A percentile compares a stretch with the other conserved stretches of the same genome.
These are phyloP conservation scores for Fraxinus latifolia DNA, from an alignment of 305 asterid genomes.

Conservation along the genomic window DNA sequence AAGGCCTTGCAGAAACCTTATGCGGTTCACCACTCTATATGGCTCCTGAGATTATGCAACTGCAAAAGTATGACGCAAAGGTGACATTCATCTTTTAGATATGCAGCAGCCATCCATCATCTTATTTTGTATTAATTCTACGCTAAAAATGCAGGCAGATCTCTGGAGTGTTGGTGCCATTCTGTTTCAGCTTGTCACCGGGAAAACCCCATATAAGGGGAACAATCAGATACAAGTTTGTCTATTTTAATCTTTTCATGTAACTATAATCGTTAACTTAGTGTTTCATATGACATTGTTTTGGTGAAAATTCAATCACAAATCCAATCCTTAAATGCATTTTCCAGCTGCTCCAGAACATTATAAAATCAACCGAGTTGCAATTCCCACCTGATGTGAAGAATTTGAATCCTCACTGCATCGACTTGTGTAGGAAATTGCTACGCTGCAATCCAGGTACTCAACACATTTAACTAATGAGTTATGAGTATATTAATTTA, in stretches of 20 bases:
- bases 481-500: not conserved
- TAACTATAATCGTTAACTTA: not conserved
- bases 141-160: constrained; percentile 73
- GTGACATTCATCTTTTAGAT: constrained; percentile 38
- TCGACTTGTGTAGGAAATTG: constrained; percentile 79
- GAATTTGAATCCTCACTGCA: constrained; percentile 60
- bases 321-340: constrained; percentile 18
- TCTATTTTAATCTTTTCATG: not conserved
- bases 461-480: not conserved
- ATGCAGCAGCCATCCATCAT: constrained; percentile 17
- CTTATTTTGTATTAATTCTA: constrained; percentile 28
- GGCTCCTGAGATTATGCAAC: constrained; percentile 99
- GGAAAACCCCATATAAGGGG: constrained; percentile 88
- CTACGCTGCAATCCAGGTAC: constrained; percentile 88
- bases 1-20: constrained; percentile 84
- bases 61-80: constrained; percentile 89
- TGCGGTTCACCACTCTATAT: constrained; percentile 96
- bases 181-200: constrained; percentile 86
- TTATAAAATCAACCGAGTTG: constrained; percentile 62
- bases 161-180: constrained; percentile 97
- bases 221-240: constrained; percentile 64
- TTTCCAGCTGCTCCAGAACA: constrained; percentile 77
- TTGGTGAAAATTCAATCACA: constrained; percentile 5
- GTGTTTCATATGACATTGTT: constrained; percentile 11
- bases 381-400: constrained; percentile 72